A percentile compares a stretch with the other conserved stretches of the same genome.
phyloP scores from a whole-genome alignment of 1,284 basidiomycete species.

The Hymenochaete sp. region DNA sequence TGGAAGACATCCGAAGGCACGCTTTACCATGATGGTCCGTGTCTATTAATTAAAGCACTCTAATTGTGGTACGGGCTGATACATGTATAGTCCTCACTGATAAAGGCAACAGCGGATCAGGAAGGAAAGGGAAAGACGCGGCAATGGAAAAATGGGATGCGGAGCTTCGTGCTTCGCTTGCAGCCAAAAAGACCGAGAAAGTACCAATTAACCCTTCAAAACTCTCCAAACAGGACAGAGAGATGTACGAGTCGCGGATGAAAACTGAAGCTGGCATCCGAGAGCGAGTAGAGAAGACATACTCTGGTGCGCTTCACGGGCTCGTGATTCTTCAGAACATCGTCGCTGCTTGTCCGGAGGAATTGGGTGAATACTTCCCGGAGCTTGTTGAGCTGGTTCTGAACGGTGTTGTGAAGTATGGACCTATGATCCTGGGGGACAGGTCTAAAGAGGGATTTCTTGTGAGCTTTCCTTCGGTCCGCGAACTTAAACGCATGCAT shows the following conservation, averaged over 20 bases:
- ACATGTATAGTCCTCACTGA: conserved; percentile 47
- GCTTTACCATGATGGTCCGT: conserved; percentile 69
- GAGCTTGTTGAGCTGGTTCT: conserved; percentile 54
- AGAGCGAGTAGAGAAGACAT: conserved; percentile 44
- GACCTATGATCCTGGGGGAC: conserved; percentile 50
- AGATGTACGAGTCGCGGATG: conserved; percentile 71
- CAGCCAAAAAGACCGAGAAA: conserved; percentile 56
- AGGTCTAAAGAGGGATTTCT: conserved; percentile 70
- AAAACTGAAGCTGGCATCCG: conserved; percentile 69
- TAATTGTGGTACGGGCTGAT: background rate
- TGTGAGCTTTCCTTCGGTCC: conserved; percentile 35
- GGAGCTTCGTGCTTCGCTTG: conserved; percentile 78
- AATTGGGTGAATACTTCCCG: conserved; percentile 50
- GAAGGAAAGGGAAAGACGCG: conserved; percentile 77
- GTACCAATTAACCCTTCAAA: conserved; percentile 32
- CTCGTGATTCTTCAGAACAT: conserved; percentile 61
- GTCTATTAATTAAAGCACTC: background rate
- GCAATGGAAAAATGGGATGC: conserved; percentile 91
- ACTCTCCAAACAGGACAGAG: conserved; percentile 79
- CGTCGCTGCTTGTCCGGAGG: conserved; percentile 48
- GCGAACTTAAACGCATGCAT: conserved; percentile 2
- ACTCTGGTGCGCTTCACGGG: conserved; percentile 54
- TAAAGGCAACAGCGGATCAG: conserved; percentile 44
- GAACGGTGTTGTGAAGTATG: conserved; percentile 51
- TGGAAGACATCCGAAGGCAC: conserved; percentile 80